Conservation (phyloP, 1,139 yeast genomes). For the Torulaspora pretoriensis region DNA sequence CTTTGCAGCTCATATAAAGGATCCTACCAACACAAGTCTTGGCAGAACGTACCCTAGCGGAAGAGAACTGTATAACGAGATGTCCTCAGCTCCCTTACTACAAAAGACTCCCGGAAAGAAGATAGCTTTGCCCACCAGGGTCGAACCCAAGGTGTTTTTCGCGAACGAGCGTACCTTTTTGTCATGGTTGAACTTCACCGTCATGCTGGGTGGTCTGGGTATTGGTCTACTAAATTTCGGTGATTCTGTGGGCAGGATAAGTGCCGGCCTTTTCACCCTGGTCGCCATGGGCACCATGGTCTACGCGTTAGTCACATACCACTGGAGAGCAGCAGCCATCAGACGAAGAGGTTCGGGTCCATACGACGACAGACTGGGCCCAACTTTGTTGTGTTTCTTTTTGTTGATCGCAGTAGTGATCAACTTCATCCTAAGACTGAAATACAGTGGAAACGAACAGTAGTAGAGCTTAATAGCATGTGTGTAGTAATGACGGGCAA, state of each 20-base stretch:
- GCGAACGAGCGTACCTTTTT: slow-evolving; percentile 98
- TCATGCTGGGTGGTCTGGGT: slow-evolving; percentile 92
- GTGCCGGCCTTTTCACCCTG: slow-evolving; percentile 90
- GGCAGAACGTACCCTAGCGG: not conserved
- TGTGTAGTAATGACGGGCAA: not conserved
- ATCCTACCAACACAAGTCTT: too few relatives aligned
- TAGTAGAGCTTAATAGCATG: not conserved
- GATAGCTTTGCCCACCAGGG: slow-evolving; percentile 95
- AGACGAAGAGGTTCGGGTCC: slow-evolving; percentile 97
- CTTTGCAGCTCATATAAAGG: not conserved
- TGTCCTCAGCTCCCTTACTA: slow-evolving; percentile 55
- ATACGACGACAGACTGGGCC: slow-evolving; percentile 96
- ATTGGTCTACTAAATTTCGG: slow-evolving; percentile 95
- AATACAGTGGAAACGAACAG: slow-evolving; percentile 30
- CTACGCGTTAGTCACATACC: slow-evolving; percentile 91
- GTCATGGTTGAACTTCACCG: slow-evolving; percentile 98
- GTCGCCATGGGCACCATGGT: slow-evolving; percentile 97
- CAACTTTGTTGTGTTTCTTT: slow-evolving; percentile 96
- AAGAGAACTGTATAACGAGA: slow-evolving; percentile 1
- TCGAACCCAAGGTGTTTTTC: slow-evolving; percentile 96
- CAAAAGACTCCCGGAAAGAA: slow-evolving; percentile 74
- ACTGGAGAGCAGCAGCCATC: slow-evolving; percentile 99
- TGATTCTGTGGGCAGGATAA: slow-evolving; percentile 84
- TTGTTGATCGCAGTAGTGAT: slow-evolving; percentile 87
- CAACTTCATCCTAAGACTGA: slow-evolving; percentile 81